These are phyloP conservation scores for Umbelopsis isabellina DNA, from an alignment of 192 early-diverging fungal genomes.

Conservation along the genomic window DNA sequence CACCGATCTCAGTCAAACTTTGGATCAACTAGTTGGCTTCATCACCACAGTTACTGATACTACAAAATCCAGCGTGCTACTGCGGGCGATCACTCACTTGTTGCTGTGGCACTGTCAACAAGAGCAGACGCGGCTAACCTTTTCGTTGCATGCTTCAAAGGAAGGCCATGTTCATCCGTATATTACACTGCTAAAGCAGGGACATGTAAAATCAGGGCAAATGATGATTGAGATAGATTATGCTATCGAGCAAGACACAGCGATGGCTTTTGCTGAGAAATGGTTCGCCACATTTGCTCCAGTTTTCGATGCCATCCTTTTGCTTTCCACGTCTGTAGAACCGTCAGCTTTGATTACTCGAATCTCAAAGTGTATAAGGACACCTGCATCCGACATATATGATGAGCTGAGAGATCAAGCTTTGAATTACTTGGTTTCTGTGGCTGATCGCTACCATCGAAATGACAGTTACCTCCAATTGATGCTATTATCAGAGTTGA, in stretches of 20 bases:
- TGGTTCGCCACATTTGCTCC: slow-evolving; percentile 1
- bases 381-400: not conserved
- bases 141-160: not conserved
- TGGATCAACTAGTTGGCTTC: slow-evolving; percentile 5
- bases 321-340: not conserved
- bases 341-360: slow-evolving; percentile 25
- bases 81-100: not conserved
- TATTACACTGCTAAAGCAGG: not conserved
- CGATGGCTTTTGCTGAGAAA: not conserved
- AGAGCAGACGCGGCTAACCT: not conserved
- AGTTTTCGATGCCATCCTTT: slow-evolving; percentile 23
- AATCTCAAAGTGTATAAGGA: not conserved
- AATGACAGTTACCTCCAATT: not conserved
- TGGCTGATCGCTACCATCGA: slow-evolving; percentile 24
- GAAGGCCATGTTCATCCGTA: not conserved
- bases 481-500: slow-evolving; percentile 12
- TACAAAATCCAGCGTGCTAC: not conserved
- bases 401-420: not conserved
- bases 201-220: not conserved
- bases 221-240: slow-evolving; percentile 12
- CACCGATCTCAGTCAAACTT: not conserved
- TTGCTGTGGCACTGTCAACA: not conserved
- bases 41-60: not conserved
- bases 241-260: not conserved
- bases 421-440: slow-evolving; percentile 21